Base-by-base conservation (phyloP, 2,329 filamentous ascomycete species). In the Xylariaceae sp. region DNA sequence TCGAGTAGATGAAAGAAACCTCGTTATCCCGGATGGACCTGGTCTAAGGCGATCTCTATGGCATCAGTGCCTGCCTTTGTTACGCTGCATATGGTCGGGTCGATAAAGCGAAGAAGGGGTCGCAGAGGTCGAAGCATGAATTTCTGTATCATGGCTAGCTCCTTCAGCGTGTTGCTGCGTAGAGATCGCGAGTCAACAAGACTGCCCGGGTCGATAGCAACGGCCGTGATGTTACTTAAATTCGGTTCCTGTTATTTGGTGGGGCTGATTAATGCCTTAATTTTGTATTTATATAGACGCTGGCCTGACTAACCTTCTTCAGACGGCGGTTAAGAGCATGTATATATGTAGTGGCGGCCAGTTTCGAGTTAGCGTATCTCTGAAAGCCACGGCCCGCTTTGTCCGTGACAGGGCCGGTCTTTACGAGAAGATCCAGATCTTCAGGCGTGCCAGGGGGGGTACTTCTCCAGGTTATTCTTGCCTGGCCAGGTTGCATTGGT, bases 341-440 rank as follows among this genome's bases (percentile, higher is more conserved):
- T 49, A 70, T 73, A 55, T 72, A 73, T 50, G 73, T 73, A 1
- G 75, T 67, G 2, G 70, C 63, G 0, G 70, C 73, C 1, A 65
- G 62, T 58, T 79, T 80, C 0, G 73, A 70, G n/a, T 67, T 71
- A 0, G 67, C 75, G 56, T 79, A 80, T 49, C 76, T 60, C 49
- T 76, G 71, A 40, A 76, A 77, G 0, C 76, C 77, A 5, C 68
- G 62, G 4, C 70, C 76, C 16, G 75, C 65, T 1, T 59, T 58
- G 20, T 66, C 62, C 26, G 26, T 10, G 56, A 75, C 69, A 3
- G 62, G 37, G 1, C 44, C 21, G 1, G 74, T 75, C 23, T 73
- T 69, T 2, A 73, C 66, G 32, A 78, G 64, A 4, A 69, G 40
- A 10, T 77, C 70, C 7, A 77, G 48, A 43, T 76, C 61, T 1